These are phyloP conservation scores for Bolboschoenoplectus hybrid DNA, from an alignment of 202 grass and related monocot species.

Conservation along the genomic window DNA sequence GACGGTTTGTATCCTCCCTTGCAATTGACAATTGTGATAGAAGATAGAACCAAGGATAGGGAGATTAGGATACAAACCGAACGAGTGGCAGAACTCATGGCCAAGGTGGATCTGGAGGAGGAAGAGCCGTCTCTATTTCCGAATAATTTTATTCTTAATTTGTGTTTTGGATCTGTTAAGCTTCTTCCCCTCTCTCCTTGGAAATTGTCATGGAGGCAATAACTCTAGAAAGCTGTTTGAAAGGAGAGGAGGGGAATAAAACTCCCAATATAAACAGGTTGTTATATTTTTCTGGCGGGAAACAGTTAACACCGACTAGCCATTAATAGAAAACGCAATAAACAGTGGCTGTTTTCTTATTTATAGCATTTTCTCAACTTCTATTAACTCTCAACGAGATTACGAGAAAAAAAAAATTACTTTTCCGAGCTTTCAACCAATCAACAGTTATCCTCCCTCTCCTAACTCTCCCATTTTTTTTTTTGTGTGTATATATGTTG, in stretches of 20 bases:
- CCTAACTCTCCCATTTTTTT: not conserved
- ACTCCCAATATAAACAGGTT: conserved; percentile 27
- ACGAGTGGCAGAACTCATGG: conserved; percentile 38
- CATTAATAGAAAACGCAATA: conserved; percentile 26
- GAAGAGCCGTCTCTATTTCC: conserved; percentile 19
- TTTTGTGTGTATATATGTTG: not conserved
- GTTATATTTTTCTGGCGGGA: conserved; percentile 29
- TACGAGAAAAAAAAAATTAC: not conserved
- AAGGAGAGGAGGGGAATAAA: conserved; percentile 36
- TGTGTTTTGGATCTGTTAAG: conserved; percentile 12
- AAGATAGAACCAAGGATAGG: conserved; percentile 30
- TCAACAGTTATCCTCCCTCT: not conserved
- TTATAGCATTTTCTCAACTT: conserved; percentile 31
- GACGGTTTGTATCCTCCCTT: conserved; percentile 46
- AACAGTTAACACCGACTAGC: conserved; percentile 1
- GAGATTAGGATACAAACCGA: conserved; percentile 31
- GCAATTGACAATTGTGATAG: not conserved
- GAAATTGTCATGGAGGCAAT: conserved; percentile 10
- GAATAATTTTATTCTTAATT: conserved; percentile 20
- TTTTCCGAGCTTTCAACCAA: not conserved
- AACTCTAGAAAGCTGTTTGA: conserved; percentile 30
- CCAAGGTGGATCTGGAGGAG: conserved; percentile 33
- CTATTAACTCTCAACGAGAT: not conserved
- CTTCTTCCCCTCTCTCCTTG: conserved; percentile 36
- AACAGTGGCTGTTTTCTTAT: conserved; percentile 8